Conservation (phyloP, 768 basidiomycete species). For the Leucosporidium yakuticum region DNA sequence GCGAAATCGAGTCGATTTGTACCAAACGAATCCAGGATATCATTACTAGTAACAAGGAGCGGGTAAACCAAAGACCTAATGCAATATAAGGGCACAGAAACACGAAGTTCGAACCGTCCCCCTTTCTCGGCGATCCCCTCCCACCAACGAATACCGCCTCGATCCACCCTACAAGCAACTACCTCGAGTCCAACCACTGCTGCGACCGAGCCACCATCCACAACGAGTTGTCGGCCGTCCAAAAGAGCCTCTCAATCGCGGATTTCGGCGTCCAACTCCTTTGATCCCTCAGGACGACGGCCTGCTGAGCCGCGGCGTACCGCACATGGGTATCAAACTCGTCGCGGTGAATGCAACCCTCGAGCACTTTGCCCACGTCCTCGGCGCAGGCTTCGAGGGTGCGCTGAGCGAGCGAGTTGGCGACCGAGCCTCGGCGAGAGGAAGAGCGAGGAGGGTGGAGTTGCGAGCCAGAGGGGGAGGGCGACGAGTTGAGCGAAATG, state of each 20-base stretch:
- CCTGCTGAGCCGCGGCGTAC: slow-evolving; percentile 97
- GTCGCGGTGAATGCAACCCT: slow-evolving; percentile 83
- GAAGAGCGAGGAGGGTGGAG: background rate
- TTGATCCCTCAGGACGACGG: slow-evolving; percentile 92
- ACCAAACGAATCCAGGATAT: no score
- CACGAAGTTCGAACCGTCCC: no score
- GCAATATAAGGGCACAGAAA: no score
- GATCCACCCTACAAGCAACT: no score
- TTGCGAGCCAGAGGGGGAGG: background rate
- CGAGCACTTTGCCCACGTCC: slow-evolving; percentile 77
- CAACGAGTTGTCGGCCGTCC: slow-evolving; percentile 83
- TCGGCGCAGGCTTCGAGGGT: slow-evolving; percentile 77
- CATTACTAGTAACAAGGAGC: no score
- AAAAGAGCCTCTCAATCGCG: slow-evolving; percentile 84
- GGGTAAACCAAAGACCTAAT: no score
- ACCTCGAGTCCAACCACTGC: slow-evolving; percentile 14
- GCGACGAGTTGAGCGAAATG: slow-evolving; percentile 1
- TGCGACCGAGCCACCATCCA: slow-evolving; percentile 53
- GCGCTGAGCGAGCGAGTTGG: slow-evolving; percentile 18
- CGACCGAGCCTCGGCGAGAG: slow-evolving; percentile 9
- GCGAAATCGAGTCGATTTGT: no score
- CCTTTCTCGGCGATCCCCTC: no score
- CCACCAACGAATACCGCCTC: no score
- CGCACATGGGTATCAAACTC: slow-evolving; percentile 88
- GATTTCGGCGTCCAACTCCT: slow-evolving; percentile 90